These are phyloP conservation scores for Fusarium sp. DNA, from an alignment of 2,329 filamentous ascomycete genomes.

Conservation along the genomic window DNA sequence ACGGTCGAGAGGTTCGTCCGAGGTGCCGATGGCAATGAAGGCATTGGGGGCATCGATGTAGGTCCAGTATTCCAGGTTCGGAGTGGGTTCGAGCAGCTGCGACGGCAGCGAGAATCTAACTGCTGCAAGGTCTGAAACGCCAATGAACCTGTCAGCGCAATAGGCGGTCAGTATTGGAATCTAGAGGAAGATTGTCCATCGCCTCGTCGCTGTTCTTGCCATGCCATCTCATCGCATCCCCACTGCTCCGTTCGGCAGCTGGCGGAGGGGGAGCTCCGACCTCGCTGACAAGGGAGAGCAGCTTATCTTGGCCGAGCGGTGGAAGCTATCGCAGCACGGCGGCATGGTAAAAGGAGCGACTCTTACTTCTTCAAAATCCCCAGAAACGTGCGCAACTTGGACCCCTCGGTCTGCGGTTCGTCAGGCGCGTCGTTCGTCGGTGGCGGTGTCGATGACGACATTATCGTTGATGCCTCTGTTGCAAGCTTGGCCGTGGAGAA, in stretches of 20 bases:
- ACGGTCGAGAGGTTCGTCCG: constrained; percentile 90
- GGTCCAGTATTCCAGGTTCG: constrained; percentile 99
- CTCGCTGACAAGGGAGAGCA: constrained; percentile 23
- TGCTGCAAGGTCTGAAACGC: constrained; percentile 93
- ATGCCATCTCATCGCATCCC: constrained; percentile 18
- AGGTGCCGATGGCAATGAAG: constrained; percentile 87
- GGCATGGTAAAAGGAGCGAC: constrained; percentile 10
- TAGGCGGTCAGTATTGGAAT: constrained; percentile 48
- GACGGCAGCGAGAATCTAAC: constrained; percentile 97
- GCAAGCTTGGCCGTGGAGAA: constrained; percentile 26
- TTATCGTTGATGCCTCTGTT: constrained; percentile 42
- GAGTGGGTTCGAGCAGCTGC: constrained; percentile 94
- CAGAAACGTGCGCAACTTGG: constrained; percentile 91
- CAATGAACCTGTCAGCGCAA: constrained; percentile 81
- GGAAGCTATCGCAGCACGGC: constrained; percentile 32
- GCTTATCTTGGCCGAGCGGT: constrained; percentile 21
- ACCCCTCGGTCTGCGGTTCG: constrained; percentile 79
- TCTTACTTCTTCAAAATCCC: constrained; percentile 89
- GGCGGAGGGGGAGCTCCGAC: constrained; percentile 34
- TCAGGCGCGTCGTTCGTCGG: constrained; percentile 56
- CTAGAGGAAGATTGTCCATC: constrained; percentile 11
- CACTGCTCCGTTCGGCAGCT: constrained; percentile 32
- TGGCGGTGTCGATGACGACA: constrained; percentile 58
- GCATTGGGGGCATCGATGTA: constrained; percentile 96
- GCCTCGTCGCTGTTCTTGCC: constrained; percentile 18